These are phyloP conservation scores for Acrocalymma vagum DNA, from an alignment of 2,329 filamentous ascomycete species.

Conservation along the genomic window DNA sequence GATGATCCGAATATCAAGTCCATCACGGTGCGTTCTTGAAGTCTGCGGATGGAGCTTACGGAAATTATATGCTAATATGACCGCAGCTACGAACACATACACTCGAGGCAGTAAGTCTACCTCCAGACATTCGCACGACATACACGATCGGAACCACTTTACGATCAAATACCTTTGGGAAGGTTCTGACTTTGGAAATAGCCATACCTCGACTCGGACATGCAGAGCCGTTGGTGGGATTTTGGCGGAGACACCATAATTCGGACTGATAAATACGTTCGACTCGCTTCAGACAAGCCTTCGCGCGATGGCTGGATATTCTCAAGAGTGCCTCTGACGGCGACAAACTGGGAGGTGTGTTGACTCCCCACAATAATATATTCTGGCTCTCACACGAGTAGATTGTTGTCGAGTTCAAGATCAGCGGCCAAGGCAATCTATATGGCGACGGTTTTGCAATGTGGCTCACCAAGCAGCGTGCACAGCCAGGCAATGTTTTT, in stretches of 20 bases:
- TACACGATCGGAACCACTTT: not conserved
- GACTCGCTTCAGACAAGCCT: conserved; percentile 87
- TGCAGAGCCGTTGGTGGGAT: conserved; percentile 99
- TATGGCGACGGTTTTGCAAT: conserved; percentile 97
- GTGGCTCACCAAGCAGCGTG: conserved; percentile 97
- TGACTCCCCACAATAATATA: not conserved
- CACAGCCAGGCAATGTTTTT: conserved; percentile 82
- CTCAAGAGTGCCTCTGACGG: conserved; percentile 91
- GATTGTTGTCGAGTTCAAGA: conserved; percentile 94
- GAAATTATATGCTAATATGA: conserved; percentile 27
- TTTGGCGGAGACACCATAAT: conserved; percentile 96
- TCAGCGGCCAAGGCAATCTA: conserved; percentile 86
- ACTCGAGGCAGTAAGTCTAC: conserved; percentile 73
- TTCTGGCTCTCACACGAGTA: conserved; percentile 45
- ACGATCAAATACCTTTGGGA: not conserved
- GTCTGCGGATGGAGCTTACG: conserved; percentile 10
- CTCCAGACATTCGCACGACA: not conserved
- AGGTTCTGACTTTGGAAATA: conserved; percentile 50
- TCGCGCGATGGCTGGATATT: conserved; percentile 95
- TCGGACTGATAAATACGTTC: conserved; percentile 81
- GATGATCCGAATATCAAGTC: conserved; percentile 65
- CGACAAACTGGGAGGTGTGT: conserved; percentile 91
- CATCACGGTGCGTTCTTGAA: conserved; percentile 65
- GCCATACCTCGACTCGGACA: conserved; percentile 97
- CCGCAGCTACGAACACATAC: conserved; percentile 84